Evolutionary conservation across 73 alveolate species (phyloP), one percentile per base, ranked within the genome.

Genomic region (Paramecium caudatum): DNA sequence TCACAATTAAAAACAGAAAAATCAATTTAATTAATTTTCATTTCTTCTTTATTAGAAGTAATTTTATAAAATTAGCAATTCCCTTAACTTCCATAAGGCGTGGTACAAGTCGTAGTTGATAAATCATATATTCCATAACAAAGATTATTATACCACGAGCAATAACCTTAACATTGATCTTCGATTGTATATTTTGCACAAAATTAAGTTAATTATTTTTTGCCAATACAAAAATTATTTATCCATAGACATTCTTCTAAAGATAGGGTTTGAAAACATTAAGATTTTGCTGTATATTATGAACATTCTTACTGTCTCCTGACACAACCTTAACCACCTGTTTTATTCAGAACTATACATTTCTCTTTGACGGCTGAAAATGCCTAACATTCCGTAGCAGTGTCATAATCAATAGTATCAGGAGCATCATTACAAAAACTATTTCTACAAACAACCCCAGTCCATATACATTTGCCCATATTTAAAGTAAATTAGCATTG

Each of bases 111-210:
- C 10, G 15, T 10, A 1, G 34, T 12, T 49, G 4, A 10, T 5
- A 49, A 49, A 3, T 9, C 5, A 21, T 9, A 49, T 6, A 49
- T 5, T 49, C 39, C 17, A 49, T 49, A 49, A 49, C 70, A 49
- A 5, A 5, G 17, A 15, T 17, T 36, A 5, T 5, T 49, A 49
- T 21, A 21, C 70, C 70, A 49, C n/a, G n/a, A n/a, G n/a, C n/a
- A n/a, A n/a, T n/a, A n/a, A n/a, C n/a, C n/a, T 49, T n/a, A 21
- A 49, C 70, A 49, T 21, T 49, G 39, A 49, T 49, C 70, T n/a
- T 49, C 6, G 4, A 12, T 4, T 5, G 32, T 49, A 21, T 5
- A 1, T 21, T 49, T 49, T n/a, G 33, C n/a, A n/a, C n/a, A n/a
- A n/a, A n/a, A n/a, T n/a, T n/a, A n/a, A n/a, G n/a, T n/a, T n/a